Conservation (phyloP, 179 eudicot genomes). For the Actinidia arguta region DNA sequence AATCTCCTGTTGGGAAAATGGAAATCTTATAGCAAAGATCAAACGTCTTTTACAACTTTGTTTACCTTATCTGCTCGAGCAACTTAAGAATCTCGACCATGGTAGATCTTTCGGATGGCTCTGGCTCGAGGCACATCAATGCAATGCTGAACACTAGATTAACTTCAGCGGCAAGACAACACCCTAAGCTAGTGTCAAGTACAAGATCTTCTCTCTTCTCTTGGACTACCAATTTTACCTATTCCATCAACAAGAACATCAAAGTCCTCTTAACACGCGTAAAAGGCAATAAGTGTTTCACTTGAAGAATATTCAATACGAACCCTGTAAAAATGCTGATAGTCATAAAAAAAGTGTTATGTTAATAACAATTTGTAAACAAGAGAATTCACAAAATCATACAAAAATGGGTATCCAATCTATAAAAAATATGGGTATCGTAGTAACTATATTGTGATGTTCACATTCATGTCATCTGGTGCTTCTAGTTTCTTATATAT, state of each 20-base stretch:
- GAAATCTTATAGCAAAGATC: neutral
- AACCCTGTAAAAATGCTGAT: too few relatives aligned
- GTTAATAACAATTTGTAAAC: too few relatives aligned
- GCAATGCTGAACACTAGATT: slow-evolving; percentile 67
- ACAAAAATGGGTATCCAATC: too few relatives aligned
- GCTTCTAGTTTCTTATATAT: neutral
- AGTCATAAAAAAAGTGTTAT: too few relatives aligned
- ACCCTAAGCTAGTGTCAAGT: slow-evolving; percentile 64
- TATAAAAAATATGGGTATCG: neutral
- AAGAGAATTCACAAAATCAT: too few relatives aligned
- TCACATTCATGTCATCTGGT: neutral
- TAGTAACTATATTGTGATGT: neutral
- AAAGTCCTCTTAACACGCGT: neutral
- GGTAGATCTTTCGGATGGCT: slow-evolving; percentile 71
- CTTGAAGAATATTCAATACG: neutral
- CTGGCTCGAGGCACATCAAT: slow-evolving; percentile 78
- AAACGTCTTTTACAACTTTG: slow-evolving; percentile 29
- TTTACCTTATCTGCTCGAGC: slow-evolving; percentile 64
- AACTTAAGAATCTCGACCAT: slow-evolving; percentile 78
- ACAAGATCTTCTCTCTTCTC: slow-evolving; percentile 76
- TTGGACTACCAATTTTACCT: slow-evolving; percentile 81
- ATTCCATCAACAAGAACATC: slow-evolving; percentile 24
- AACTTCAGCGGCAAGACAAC: slow-evolving; percentile 55
- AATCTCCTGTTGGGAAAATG: neutral
- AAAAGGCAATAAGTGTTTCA: neutral